Base-by-base conservation (phyloP, 2,329 filamentous ascomycete species). In the Colletotrichum scovillei region DNA sequence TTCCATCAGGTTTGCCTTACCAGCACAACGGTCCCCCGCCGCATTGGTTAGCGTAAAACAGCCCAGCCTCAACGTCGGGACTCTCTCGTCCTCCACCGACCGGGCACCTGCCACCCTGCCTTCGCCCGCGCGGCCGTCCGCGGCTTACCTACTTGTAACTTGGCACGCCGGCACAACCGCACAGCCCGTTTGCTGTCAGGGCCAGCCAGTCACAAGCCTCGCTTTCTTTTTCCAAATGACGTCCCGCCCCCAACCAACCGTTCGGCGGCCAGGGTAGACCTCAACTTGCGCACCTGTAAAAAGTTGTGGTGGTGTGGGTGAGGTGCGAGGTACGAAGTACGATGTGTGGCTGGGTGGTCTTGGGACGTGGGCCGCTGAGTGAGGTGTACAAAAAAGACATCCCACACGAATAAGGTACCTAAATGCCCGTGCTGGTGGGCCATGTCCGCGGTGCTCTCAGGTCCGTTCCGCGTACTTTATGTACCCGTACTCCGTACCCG, bases 171-270 rank as follows among this genome's bases (percentile, higher is more conserved):
- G 38, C 38, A 42, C 38, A 42, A 19, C 62, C 35, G 70, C 60
- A 73, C 70, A 73, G 70, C 60, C 70, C 67, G 57, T 30, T 24
- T 63, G 35, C 28, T 58, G 58, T 63, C 65, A 46, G 28, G 22
- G 38, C 28, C 32, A 68, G 52, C 69, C 64, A 68, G 64, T 72
- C 49, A 68, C 22, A 38, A n/a, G 49, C 55, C 35, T 56, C 28
- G 57, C 22, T 38, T 6, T 24, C 58, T 16, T 58, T 32, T 46
- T 55, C 53, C 59, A 32, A 66, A 70, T 71, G 67, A 73, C 71
- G 67, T 73, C 57, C 60, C 62, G 67, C 60, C 71, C 71, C 67
- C 70, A 70, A 57, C 70, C 62, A 58, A 70, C 56, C 14, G 8
- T 24, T 32, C 28, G 16, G 42, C 59, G 35, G 14, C 67, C 28